phyloP scores from a whole-genome alignment of 2,329 filamentous ascomycete species.

The Nakataea oryzae region DNA sequence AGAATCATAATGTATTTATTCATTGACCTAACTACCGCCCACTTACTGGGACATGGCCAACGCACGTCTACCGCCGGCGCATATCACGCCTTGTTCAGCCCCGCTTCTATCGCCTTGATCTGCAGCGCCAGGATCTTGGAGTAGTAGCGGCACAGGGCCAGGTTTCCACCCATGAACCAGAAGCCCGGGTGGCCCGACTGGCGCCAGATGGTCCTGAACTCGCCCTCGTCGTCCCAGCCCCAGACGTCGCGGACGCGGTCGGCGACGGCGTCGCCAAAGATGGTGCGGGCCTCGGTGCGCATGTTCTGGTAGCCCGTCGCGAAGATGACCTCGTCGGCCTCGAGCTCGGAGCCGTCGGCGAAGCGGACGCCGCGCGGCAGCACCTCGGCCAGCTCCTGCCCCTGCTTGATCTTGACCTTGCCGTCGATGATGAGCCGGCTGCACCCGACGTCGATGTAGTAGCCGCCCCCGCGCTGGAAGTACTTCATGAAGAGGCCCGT shows the following conservation, averaged over 20 bases:
- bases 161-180: constrained; percentile 56
- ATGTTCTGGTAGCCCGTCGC: constrained; percentile 55
- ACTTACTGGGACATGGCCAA: too few species aligned
- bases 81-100: constrained; percentile 4
- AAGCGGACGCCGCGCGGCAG: constrained; percentile 27
- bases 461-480: constrained; percentile 48
- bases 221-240: constrained; percentile 46
- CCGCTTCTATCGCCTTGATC: constrained; percentile 32
- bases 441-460: constrained; percentile 48
- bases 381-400: constrained; percentile 36
- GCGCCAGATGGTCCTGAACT: constrained; percentile 48
- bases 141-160: constrained; percentile 50
- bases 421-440: constrained; percentile 43
- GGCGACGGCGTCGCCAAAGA: constrained; percentile 52
- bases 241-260: constrained; percentile 48
- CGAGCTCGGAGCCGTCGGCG: constrained; percentile 35
- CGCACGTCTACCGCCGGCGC: too few species aligned
- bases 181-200: constrained; percentile 51
- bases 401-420: constrained; percentile 42
- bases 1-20: too few species aligned
- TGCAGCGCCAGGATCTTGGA: constrained; percentile 42
- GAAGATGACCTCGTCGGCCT: constrained; percentile 46
- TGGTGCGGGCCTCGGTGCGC: constrained; percentile 46
- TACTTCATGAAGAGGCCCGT: constrained; percentile 48
- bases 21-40: too few species aligned